A percentile compares a stretch with the other conserved stretches of the same genome.
Evolutionary conservation across 805 yeast genomes (phyloP).

Genomic region (Yarrowia divulgata): DNA sequence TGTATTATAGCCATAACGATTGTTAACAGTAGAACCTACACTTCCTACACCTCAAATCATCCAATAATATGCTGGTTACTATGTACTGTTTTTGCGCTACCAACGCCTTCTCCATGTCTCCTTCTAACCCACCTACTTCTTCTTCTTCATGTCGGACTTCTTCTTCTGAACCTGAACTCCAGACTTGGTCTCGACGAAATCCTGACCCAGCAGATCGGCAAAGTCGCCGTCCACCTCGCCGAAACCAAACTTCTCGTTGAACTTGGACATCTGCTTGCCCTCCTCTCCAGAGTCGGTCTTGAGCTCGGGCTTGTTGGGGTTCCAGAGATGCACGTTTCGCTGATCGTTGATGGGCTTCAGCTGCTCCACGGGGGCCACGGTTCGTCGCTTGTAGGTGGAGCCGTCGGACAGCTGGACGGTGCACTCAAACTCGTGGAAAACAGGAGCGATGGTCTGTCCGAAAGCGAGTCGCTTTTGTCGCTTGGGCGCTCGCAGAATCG

Average conservation of each 20-base stretch:
- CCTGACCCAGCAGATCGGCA: constrained; percentile 66
- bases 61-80: constrained; percentile 38
- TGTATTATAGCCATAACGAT: not conserved
- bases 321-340: constrained; percentile 87
- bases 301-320: constrained; percentile 81
- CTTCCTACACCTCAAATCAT: not conserved
- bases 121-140: constrained; percentile 25
- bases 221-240: constrained; percentile 53
- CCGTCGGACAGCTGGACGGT: constrained; percentile 94
- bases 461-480: constrained; percentile 47
- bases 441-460: constrained; percentile 93
- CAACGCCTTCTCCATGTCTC: constrained; percentile 12
- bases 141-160: constrained; percentile 54
- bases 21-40: too few species aligned
- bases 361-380: constrained; percentile 89
- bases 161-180: constrained; percentile 62
- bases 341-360: constrained; percentile 86
- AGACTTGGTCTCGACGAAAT: constrained; percentile 60
- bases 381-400: constrained; percentile 79
- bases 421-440: constrained; percentile 88
- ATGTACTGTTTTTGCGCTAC: constrained; percentile 37
- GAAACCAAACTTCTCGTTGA: constrained; percentile 50
- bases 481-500: constrained; percentile 41
- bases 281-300: constrained; percentile 79
- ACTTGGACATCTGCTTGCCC: constrained; percentile 68